phyloP scores from a whole-genome alignment of 768 basidiomycete species.

The Suillus ampliporus region DNA sequence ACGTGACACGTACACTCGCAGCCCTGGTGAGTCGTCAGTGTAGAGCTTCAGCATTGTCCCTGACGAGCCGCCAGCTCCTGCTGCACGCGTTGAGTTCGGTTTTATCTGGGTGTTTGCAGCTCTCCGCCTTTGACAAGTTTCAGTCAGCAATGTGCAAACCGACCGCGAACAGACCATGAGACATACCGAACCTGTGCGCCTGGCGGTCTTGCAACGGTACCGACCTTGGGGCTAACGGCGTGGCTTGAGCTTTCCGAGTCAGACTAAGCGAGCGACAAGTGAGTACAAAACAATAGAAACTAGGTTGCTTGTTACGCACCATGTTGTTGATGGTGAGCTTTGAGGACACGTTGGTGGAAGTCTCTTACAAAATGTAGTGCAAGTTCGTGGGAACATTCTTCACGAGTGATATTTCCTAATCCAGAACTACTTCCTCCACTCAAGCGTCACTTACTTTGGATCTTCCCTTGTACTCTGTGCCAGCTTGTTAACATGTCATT shows the following conservation, averaged over 20 bases:
- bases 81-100: constrained; percentile 88
- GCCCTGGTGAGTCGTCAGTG: constrained; percentile 96
- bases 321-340: constrained; percentile 7
- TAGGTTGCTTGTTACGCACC: constrained; percentile 9
- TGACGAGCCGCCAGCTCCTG: constrained; percentile 94
- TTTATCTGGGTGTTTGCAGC: constrained; percentile 69
- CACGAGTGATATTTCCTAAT: background rate
- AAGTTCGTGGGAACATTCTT: constrained; percentile 5
- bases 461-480: background rate
- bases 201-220: constrained; percentile 71
- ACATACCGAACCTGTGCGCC: constrained; percentile 83
- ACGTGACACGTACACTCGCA: constrained; percentile 83
- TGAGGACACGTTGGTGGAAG: constrained; percentile 3
- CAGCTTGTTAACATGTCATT: background rate
- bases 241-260: constrained; percentile 73
- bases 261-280: constrained; percentile 51
- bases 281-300: constrained; percentile 1
- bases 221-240: constrained; percentile 47
- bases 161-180: constrained; percentile 3
- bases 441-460: background rate
- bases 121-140: constrained; percentile 59
- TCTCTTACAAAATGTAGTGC: background rate
- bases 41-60: constrained; percentile 99
- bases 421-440: background rate
- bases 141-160: constrained; percentile 2